Evolutionary conservation across 2,329 filamentous ascomycete species (phyloP).

Genomic region (Penicillium sp.): DNA sequence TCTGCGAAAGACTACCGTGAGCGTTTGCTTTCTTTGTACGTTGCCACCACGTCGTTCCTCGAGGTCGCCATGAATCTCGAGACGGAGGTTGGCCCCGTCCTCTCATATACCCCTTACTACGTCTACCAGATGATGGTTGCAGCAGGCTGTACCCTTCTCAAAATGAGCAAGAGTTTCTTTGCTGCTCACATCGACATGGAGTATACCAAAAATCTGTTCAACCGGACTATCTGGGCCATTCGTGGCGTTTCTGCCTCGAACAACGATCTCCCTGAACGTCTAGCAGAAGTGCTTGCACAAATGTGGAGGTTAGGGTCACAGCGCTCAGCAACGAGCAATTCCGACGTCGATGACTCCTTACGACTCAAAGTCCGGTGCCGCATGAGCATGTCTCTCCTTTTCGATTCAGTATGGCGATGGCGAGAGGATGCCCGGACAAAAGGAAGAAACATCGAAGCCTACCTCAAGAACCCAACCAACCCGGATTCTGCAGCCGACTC

Average conservation of each 20-base stretch:
- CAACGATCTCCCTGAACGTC: constrained; percentile 64
- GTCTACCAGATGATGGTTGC: constrained; percentile 68
- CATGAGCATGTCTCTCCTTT: constrained; percentile 68
- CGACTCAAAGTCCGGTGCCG: constrained; percentile 66
- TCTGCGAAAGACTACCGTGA: constrained; percentile 47
- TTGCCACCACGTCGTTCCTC: constrained; percentile 48
- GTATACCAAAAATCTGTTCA: constrained; percentile 58
- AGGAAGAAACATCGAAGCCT: constrained; percentile 70
- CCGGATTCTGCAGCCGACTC: constrained; percentile 76
- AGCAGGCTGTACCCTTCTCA: constrained; percentile 63
- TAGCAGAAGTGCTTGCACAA: constrained; percentile 66
- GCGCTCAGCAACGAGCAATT: constrained; percentile 25
- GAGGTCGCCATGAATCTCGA: constrained; percentile 49
- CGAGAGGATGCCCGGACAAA: constrained; percentile 66
- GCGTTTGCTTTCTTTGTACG: constrained; percentile 47
- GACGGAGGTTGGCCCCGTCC: constrained; percentile 46
- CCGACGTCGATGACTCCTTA: constrained; percentile 47
- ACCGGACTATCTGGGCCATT: constrained; percentile 59
- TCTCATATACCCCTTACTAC: constrained; percentile 60
- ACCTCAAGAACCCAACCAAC: constrained; percentile 82
- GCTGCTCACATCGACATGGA: constrained; percentile 57
- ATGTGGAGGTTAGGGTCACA: constrained; percentile 58
- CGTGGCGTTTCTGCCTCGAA: constrained; percentile 61
- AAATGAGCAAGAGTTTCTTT: constrained; percentile 67
- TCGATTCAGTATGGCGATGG: constrained; percentile 69